Evolutionary conservation across 805 yeast genomes (phyloP).

Genomic region (Priceomyces haplophilus): DNA sequence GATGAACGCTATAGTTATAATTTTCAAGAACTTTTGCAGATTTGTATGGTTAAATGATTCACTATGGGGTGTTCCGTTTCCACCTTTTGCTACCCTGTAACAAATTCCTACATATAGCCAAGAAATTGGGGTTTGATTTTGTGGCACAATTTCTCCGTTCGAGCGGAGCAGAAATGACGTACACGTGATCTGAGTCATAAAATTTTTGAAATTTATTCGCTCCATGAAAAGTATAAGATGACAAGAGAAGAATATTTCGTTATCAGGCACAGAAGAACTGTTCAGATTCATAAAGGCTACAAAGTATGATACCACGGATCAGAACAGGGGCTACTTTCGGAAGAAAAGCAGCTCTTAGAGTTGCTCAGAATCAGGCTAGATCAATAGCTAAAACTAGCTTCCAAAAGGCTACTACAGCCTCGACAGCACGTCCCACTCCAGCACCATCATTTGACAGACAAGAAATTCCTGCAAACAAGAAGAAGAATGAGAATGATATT

Average conservation of each 20-base stretch:
- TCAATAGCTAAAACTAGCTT: conserved; percentile 28
- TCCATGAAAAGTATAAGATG: not conserved
- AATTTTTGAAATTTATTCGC: conserved; percentile 11
- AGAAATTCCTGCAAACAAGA: conserved; percentile 8
- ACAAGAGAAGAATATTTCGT: not conserved
- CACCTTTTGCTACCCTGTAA: too few species aligned
- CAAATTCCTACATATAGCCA: too few species aligned
- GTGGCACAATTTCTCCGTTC: conserved; percentile 6
- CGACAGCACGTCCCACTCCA: conserved; percentile 31
- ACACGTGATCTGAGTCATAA: conserved; percentile 15
- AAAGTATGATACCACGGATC: conserved; percentile 19
- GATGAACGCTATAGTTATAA: too few species aligned
- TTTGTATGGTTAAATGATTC: too few species aligned
- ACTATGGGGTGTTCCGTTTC: too few species aligned
- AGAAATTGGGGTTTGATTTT: too few species aligned
- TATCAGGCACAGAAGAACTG: not conserved
- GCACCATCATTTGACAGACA: conserved; percentile 48
- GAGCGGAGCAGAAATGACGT: conserved; percentile 4
- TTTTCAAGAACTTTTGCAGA: too few species aligned
- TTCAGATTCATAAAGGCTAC: too few species aligned
- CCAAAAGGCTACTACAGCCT: conserved; percentile 28
- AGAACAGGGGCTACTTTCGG: conserved; percentile 9
- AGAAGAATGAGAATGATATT: conserved; percentile 8
- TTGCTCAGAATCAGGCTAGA: conserved; percentile 21
- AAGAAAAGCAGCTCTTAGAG: conserved; percentile 9